phyloP scores from a whole-genome alignment of 768 basidiomycete species.

The Xerocomus brunneocitrinus region DNA sequence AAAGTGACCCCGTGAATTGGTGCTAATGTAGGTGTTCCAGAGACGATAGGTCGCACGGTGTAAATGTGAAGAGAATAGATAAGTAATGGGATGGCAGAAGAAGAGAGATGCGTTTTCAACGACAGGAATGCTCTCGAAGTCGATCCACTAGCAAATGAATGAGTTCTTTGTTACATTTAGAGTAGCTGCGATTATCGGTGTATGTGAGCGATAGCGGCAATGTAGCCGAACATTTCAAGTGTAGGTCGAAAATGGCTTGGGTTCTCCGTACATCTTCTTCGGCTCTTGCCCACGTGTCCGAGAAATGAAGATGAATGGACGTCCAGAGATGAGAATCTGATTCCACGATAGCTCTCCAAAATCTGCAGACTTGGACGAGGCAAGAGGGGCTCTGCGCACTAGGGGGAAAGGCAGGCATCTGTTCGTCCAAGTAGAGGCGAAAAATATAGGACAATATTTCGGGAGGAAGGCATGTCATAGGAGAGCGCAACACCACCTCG shows the following conservation, averaged over 20 bases:
- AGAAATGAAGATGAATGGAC: slow-evolving; percentile 13
- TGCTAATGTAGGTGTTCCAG: slow-evolving; percentile 10
- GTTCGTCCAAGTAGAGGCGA: not conserved
- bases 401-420: not conserved
- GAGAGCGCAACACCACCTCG: not conserved
- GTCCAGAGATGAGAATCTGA: slow-evolving; percentile 19
- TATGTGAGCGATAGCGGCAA: slow-evolving; percentile 17
- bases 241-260: slow-evolving; percentile 1
- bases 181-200: slow-evolving; percentile 11
- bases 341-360: slow-evolving; percentile 13
- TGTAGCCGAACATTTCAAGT: slow-evolving; percentile 9
- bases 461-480: slow-evolving; percentile 8
- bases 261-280: slow-evolving; percentile 1
- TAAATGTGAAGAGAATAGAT: slow-evolving; percentile 10
- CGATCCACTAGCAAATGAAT: slow-evolving; percentile 9
- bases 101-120: slow-evolving; percentile 15
- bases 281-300: not conserved
- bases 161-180: not conserved
- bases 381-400: not conserved
- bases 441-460: slow-evolving; percentile 34
- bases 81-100: slow-evolving; percentile 7
- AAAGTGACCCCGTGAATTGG: not conserved
- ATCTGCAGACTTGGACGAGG: slow-evolving; percentile 16
- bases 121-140: slow-evolving; percentile 10
- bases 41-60: slow-evolving; percentile 8